Percentiles rank a stretch among this genome's conserved stretches.
phyloP scores from a whole-genome alignment of 2,329 filamentous ascomycete genomes.

The Clonostachys chloroleuca region DNA sequence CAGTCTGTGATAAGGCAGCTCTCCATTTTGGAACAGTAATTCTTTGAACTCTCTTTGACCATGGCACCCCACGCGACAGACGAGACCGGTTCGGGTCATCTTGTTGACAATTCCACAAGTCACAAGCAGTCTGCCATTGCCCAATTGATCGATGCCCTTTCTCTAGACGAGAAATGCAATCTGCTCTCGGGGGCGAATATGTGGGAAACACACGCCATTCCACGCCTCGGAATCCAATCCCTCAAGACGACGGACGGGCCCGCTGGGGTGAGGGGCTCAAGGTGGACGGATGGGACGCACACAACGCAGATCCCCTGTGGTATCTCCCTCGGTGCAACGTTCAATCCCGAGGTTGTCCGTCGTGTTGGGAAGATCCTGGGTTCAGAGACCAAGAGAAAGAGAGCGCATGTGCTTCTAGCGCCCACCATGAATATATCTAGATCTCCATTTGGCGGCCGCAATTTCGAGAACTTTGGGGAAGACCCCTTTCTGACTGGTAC shows the following conservation, averaged over 20 bases:
- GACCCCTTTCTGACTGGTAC: constrained; percentile 75
- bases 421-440: constrained; percentile 77
- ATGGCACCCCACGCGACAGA: too few species aligned
- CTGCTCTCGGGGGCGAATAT: background rate
- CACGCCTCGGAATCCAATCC: background rate
- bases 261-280: constrained; percentile 16
- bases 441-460: constrained; percentile 76
- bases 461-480: constrained; percentile 84
- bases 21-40: too few species aligned
- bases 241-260: constrained; percentile 13
- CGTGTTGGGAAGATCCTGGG: constrained; percentile 55
- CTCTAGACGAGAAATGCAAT: constrained; percentile 1
- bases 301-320: constrained; percentile 15
- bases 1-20: too few species aligned
- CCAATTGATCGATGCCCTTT: constrained; percentile 91
- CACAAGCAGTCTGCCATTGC: constrained; percentile 95
- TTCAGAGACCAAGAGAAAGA: constrained; percentile 48
- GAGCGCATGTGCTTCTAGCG: constrained; percentile 65
- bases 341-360: constrained; percentile 50
- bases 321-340: constrained; percentile 49
- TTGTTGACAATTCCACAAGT: constrained; percentile 21
- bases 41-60: too few species aligned
- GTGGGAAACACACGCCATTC: constrained; percentile 4
- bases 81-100: too few species aligned
- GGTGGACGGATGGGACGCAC: constrained; percentile 11